Evolutionary conservation across 1,139 yeast species (phyloP).

Genomic region (Diutina ranongensis): DNA sequence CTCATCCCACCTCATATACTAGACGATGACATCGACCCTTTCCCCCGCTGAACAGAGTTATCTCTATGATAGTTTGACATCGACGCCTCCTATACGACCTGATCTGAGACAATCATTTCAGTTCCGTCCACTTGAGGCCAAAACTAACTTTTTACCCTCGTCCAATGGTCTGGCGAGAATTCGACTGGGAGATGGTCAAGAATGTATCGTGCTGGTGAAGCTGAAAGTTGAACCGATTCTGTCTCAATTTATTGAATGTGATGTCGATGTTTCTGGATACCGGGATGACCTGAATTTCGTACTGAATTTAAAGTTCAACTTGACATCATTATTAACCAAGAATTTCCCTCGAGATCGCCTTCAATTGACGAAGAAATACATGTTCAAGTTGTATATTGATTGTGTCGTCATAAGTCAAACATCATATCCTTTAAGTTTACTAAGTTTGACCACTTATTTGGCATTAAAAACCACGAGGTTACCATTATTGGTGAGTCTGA

Average conservation of each 20-base stretch:
- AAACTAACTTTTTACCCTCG: constrained; percentile 67
- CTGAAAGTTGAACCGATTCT: constrained; percentile 62
- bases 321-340: constrained; percentile 35
- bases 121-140: constrained; percentile 78
- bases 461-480: constrained; percentile 71
- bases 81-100: constrained; percentile 60
- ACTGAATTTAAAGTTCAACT: constrained; percentile 41
- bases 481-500: constrained; percentile 60
- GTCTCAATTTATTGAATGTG: constrained; percentile 50
- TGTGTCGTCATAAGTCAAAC: constrained; percentile 59
- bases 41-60: constrained; percentile 85
- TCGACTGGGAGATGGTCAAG: constrained; percentile 79
- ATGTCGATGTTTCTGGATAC: constrained; percentile 62
- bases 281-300: constrained; percentile 61
- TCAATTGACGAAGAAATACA: constrained; percentile 58
- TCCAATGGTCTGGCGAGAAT: constrained; percentile 90
- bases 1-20: no score
- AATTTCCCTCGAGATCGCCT: constrained; percentile 40
- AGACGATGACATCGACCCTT: neutral
- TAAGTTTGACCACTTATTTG: constrained; percentile 68
- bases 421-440: constrained; percentile 63
- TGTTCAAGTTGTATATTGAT: constrained; percentile 69
- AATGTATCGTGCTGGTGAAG: constrained; percentile 83
- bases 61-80: constrained; percentile 57
- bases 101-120: constrained; percentile 69